Evolutionary conservation across 169 alveolate species (phyloP).

Genomic region (Eimeria maxima): DNA sequence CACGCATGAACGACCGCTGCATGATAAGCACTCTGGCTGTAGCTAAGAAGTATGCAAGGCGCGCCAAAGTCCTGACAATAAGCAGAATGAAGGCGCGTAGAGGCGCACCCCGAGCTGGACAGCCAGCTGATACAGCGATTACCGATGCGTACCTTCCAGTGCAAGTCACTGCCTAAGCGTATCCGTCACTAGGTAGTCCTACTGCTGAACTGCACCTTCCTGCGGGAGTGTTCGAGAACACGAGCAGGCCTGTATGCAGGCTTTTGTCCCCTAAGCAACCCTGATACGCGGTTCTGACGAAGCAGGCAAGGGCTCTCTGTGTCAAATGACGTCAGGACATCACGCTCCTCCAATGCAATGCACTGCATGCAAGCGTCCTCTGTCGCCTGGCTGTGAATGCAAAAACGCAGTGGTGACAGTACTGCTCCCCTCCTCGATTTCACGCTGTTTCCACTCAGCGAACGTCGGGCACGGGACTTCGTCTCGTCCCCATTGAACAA

Average conservation of each 20-base stretch:
- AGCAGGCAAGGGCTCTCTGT: background rate
- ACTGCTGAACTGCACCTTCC: conserved; percentile 8
- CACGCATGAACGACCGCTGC: conserved; percentile 76
- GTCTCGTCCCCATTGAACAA: background rate
- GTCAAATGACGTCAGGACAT: background rate
- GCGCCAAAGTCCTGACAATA: conserved; percentile 70
- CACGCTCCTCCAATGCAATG: background rate
- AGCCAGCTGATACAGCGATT: background rate
- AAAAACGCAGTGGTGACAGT: background rate
- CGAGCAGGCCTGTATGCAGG: background rate
- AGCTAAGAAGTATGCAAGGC: conserved; percentile 76
- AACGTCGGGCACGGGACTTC: background rate
- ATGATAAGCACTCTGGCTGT: conserved; percentile 62
- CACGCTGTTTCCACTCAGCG: background rate
- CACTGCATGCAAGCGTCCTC: background rate
- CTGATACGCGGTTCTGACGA: background rate
- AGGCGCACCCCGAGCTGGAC: conserved; percentile 3
- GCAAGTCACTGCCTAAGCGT: conserved; percentile 5
- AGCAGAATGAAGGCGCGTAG: conserved; percentile 59
- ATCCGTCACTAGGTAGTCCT: background rate
- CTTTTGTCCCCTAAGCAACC: background rate
- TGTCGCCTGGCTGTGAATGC: background rate
- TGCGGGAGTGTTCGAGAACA: background rate
- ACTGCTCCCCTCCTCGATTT: background rate
- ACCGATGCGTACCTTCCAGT: conserved; percentile 67